phyloP scores from a whole-genome alignment of 176 grass and related monocot genomes.

The Tuctoria greenei region DNA sequence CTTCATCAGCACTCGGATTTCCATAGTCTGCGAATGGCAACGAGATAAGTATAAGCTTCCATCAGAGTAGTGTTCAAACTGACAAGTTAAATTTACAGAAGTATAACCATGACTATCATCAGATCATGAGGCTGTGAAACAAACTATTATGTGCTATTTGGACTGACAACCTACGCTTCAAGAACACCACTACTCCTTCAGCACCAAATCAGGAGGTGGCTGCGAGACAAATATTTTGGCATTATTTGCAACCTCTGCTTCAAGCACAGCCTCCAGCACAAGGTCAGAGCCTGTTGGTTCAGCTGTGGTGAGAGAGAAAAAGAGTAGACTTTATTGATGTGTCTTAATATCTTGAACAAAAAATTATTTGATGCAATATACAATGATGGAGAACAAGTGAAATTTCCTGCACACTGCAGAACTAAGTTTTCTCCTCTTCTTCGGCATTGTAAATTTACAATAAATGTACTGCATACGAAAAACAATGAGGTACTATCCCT shows the following conservation, averaged over 20 bases:
- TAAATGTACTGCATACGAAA: neutral
- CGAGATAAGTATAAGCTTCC: neutral
- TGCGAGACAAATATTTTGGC: constrained; percentile 66
- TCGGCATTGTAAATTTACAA: too few relatives aligned
- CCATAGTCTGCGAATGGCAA: neutral
- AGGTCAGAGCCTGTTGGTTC: constrained; percentile 70
- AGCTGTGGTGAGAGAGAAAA: constrained; percentile 39
- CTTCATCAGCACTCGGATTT: neutral
- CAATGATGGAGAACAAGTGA: neutral
- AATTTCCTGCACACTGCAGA: neutral
- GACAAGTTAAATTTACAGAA: neutral
- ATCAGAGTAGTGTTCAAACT: constrained; percentile 8
- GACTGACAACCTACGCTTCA: constrained; percentile 58
- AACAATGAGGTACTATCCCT: neutral
- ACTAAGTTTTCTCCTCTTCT: neutral
- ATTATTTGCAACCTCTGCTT: constrained; percentile 80
- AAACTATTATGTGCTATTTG: constrained; percentile 51
- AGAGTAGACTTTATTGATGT: constrained; percentile 1
- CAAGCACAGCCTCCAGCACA: constrained; percentile 76
- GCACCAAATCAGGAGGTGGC: constrained; percentile 57
- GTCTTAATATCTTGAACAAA: neutral
- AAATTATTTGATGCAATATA: neutral
- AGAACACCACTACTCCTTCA: constrained; percentile 38
- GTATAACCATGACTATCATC: neutral
- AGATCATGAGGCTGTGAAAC: constrained; percentile 55